Conservation (phyloP, 164 flowering plant species). For the Aristolochia californica region DNA sequence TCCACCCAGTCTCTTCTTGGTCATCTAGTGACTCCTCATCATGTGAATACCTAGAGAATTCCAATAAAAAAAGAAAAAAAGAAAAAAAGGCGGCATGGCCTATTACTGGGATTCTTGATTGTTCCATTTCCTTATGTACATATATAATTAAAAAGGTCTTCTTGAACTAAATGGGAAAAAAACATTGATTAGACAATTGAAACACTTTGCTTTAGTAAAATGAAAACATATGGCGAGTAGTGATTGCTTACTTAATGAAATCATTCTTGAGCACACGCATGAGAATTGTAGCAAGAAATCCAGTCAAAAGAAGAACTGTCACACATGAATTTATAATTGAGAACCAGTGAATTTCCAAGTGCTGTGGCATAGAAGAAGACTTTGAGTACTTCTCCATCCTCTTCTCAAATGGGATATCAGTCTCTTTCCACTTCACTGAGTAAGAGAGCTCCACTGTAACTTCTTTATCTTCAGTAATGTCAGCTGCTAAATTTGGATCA, state of each 20-base stretch:
- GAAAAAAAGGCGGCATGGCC: too few relatives aligned
- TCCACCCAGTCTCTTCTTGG: constrained; percentile 29
- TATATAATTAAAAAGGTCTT: neutral
- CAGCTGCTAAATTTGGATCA: constrained; percentile 14
- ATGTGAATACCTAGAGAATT: constrained; percentile 13
- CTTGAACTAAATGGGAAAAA: too few relatives aligned
- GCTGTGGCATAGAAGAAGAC: constrained; percentile 24
- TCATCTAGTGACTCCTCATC: constrained; percentile 22
- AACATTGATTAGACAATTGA: too few relatives aligned
- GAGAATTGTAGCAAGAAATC: constrained; percentile 21
- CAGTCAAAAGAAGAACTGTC: constrained; percentile 24
- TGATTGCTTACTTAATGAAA: constrained; percentile 20
- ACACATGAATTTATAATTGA: constrained; percentile 25
- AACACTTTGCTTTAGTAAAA: neutral
- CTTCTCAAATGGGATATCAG: constrained; percentile 24
- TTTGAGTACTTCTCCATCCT: constrained; percentile 28
- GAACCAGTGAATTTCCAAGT: constrained; percentile 28
- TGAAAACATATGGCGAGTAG: neutral
- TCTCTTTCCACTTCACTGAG: constrained; percentile 27
- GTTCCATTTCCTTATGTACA: neutral
- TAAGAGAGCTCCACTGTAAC: constrained; percentile 23
- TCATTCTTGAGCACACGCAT: constrained; percentile 30
- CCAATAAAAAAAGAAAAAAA: too few relatives aligned
- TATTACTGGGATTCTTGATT: too few relatives aligned
- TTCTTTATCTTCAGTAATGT: constrained; percentile 26